Evolutionary conservation across 768 basidiomycete genomes (phyloP).

Genomic region (Rhodotorula paludigena): DNA sequence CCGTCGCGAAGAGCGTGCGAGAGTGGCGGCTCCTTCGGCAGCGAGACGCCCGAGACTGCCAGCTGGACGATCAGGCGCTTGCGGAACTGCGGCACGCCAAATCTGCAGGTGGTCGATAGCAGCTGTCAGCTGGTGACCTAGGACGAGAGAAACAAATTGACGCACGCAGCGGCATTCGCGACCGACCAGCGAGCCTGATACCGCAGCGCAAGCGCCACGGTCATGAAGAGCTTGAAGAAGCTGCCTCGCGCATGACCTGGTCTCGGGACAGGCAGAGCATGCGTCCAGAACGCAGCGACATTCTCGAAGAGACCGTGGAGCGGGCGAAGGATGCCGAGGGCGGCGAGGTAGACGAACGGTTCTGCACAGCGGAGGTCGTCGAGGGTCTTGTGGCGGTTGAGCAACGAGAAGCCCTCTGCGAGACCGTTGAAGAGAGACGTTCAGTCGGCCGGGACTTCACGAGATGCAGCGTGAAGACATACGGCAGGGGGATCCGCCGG

Average conservation of each 20-base stretch:
- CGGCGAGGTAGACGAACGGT: neutral
- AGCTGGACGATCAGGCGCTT: constrained; percentile 9
- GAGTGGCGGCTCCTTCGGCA: neutral
- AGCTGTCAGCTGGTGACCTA: too few species aligned
- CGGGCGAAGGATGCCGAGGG: neutral
- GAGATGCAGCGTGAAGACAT: neutral
- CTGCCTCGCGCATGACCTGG: neutral
- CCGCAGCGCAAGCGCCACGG: neutral
- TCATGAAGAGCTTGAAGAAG: constrained; percentile 7
- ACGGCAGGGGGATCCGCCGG: constrained; percentile 1
- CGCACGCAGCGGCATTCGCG: constrained; percentile 14
- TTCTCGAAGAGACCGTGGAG: constrained; percentile 9
- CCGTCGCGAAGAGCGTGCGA: neutral
- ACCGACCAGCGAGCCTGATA: constrained; percentile 8
- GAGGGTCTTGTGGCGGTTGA: neutral
- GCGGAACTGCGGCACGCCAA: constrained; percentile 10
- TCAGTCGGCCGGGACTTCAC: too few species aligned
- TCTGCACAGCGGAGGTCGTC: constrained; percentile 1
- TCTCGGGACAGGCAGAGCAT: neutral
- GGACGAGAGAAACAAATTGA: accelerated
- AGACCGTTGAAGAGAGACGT: too few species aligned
- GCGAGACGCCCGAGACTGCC: neutral
- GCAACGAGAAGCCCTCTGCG: neutral
- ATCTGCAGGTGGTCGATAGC: neutral
- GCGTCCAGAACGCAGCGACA: constrained; percentile 10